These are phyloP conservation scores for Populus tomentosa DNA, from an alignment of 441 rosid species.

Conservation along the genomic window DNA sequence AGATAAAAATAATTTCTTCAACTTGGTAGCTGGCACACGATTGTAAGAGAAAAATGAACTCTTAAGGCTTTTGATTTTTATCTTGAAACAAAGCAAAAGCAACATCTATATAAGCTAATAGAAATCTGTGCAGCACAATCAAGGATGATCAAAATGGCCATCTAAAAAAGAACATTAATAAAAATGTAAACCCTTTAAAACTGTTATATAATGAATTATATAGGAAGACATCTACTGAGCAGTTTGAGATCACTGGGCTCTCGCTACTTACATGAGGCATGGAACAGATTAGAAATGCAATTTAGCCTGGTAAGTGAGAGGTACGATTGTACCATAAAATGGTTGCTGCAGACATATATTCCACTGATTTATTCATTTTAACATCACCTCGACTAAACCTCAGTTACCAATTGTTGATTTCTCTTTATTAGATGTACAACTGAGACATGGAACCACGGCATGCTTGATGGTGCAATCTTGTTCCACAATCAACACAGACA, in stretches of 20 bases:
- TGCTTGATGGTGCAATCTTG: neutral
- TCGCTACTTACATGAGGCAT: neutral
- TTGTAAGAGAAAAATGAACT: neutral
- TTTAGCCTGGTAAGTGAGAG: neutral
- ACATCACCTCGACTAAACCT: neutral
- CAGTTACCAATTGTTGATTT: neutral
- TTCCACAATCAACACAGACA: neutral
- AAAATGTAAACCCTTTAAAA: neutral
- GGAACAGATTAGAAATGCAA: neutral
- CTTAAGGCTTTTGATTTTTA: neutral
- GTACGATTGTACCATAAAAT: neutral
- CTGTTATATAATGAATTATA: neutral
- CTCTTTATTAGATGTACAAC: neutral
- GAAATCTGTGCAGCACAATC: neutral
- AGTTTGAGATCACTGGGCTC: neutral
- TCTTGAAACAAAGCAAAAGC: constrained; percentile 2
- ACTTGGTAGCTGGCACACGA: neutral
- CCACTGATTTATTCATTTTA: no score
- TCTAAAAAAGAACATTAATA: neutral
- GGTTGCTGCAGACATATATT: neutral
- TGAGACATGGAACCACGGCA: neutral
- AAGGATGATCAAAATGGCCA: neutral
- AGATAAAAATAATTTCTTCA: neutral
- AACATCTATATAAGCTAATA: neutral
- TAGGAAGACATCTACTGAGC: neutral